Conservation (phyloP, 495 filamentous ascomycete genomes). For the Mycothermus thermophilus region DNA sequence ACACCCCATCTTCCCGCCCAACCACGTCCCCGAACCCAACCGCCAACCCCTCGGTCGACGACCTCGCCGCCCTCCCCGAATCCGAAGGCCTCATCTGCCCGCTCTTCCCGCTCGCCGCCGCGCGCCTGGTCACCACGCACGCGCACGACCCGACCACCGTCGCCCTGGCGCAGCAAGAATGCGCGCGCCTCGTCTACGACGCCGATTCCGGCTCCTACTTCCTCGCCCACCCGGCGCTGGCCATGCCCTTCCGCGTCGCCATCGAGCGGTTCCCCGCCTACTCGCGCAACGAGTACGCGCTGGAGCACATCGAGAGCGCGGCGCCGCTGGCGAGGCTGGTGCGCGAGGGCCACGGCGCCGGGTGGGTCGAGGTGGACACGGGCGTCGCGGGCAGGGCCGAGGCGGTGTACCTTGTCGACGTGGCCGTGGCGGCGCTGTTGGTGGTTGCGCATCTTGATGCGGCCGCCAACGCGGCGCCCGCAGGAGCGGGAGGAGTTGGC, state of each 20-base stretch:
- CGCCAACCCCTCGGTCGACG: conserved; percentile 13
- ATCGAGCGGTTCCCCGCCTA: conserved; percentile 36
- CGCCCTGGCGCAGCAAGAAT: conserved; percentile 55
- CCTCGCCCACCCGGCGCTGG: conserved; percentile 55
- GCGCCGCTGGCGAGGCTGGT: conserved; percentile 35
- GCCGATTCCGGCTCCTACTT: conserved; percentile 47
- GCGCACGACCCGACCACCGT: conserved; percentile 47
- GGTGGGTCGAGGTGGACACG: conserved; percentile 41
- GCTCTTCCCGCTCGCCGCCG: conserved; percentile 57
- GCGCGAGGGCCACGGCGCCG: conserved; percentile 37
- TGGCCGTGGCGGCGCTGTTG: conserved; percentile 51
- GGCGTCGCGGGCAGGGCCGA: conserved; percentile 35
- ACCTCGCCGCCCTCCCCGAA: neutral
- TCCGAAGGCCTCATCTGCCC: conserved; percentile 58
- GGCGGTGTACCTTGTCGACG: conserved; percentile 64
- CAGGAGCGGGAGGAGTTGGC: conserved; percentile 11
- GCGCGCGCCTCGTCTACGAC: conserved; percentile 59
- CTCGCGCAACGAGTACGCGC: conserved; percentile 44
- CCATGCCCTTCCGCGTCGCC: conserved; percentile 42
- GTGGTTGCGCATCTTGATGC: conserved; percentile 54
- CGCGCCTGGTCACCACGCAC: conserved; percentile 54
- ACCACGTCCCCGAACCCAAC: too few relatives aligned
- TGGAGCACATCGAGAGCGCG: conserved; percentile 48
- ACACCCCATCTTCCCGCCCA: conserved; percentile 19
- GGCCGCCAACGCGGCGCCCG: too few relatives aligned